Evolutionary conservation across 768 basidiomycete genomes (phyloP), one percentile per base, ranked within the genome.

Genomic region (Suillus decipiens): DNA sequence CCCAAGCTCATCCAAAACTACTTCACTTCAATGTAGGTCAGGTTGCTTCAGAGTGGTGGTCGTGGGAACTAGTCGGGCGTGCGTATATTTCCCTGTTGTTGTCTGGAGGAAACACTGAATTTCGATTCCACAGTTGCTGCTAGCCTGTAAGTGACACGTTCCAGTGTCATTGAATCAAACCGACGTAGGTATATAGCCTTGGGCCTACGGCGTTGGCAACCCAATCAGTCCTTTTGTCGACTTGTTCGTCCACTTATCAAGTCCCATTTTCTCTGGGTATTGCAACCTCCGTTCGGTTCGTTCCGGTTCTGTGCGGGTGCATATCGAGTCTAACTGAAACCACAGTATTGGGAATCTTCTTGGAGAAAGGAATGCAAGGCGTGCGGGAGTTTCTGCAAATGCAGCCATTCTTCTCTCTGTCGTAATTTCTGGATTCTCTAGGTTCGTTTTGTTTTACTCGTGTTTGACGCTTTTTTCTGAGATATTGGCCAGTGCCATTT

Each of bases 21-120:
- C 31, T 48, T 3, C 11, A 14, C n/a, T 15, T 31, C 11, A 33
- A 28, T 37, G 47, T 64, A 82, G 87, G 88, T 3, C 93, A 94
- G 74, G 88, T 88, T 2, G 93, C 90, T 2, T 87, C 87, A 1
- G 96, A 96, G 75, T 98, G 96, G 96, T 98, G 96, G 95, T 90
- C 90, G 39, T 96, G 96, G 96, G 95, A 96, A 73, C 82, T 94
- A 2, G 79, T 93, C 50, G 89, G 87, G 37, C 77, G 73, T 74
- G 39, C 12, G 73, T 71, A 34, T 3, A 17, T 53, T 53, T 59
- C 7, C 54, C 2, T 61, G 11, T 60, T 47, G 6, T 31, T 37
- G 14, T 39, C 9, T 10, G 22, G n/a, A 56, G 22, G 22, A 45
- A 33, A 43, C 10, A 42, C 64, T 74, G 47, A 63, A 37, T 42